Base-by-base conservation (phyloP, 108 stramenopile species). In the Pelagomonas calceolata region DNA sequence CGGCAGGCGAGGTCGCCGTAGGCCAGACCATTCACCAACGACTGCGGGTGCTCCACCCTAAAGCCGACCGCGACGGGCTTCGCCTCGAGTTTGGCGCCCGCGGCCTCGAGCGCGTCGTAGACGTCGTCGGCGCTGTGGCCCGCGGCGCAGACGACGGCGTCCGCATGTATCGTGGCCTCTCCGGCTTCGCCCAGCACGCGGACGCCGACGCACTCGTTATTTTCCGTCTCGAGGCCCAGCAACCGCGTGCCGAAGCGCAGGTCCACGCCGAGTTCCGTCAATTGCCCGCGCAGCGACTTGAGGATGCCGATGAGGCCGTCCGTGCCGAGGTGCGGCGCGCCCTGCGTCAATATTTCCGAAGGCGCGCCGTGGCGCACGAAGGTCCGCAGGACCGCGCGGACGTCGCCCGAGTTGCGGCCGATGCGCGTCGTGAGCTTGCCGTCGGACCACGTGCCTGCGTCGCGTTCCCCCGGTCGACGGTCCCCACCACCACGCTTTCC, bases 401-500 rank as follows among this genome's bases (percentile, higher is more conserved):
- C 91, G 34, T 72, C 74, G n/a, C 81, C 82, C n/a, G 80, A 79
- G 72, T 94, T 94, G 51, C 88, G 76, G 37, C 94, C 94, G 66
- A 92, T 93, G 30, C 95, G 75, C 29, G 95, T 96, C 21, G 95
- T 96, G 1, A 96, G 86, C 66, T 96, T 96, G 26, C 95, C 95
- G 78, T 96, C 95, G 66, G 87, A 88, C 93, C 93, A 96, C 0
- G 95, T 96, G 30, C 51, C 51, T n/a, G n/a, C n/a, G n/a, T n/a
- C n/a, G n/a, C n/a, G n/a, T n/a, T n/a, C n/a, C n/a, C n/a, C n/a
- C n/a, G n/a, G n/a, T n/a, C n/a, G n/a, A n/a, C n/a, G n/a, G n/a
- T n/a, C 37, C 67, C 34, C 51, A 1, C 35, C 34, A 66, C 34
- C 7, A 15, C 30, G 44, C 65, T 4, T 36, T 4, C 4, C 67